Conservation (phyloP, 2,329 filamentous ascomycete genomes). For the Phoma sp. region DNA sequence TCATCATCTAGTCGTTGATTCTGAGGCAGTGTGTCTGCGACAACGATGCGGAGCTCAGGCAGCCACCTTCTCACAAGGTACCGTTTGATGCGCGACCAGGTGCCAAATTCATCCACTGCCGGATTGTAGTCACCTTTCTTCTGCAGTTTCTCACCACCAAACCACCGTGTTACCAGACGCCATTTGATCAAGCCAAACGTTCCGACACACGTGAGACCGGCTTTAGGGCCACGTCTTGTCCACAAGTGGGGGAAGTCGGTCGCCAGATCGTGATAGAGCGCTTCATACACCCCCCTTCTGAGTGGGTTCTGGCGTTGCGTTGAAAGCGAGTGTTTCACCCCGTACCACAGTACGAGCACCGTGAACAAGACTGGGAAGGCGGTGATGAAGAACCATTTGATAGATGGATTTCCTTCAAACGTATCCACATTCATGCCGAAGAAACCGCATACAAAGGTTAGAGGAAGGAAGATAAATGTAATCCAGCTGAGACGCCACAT, state of each 20-base stretch:
- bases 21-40: constrained; percentile 1
- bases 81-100: constrained; percentile 49
- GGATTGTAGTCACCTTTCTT: constrained; percentile 40
- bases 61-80: constrained; percentile 54
- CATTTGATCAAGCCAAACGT: constrained; percentile 54
- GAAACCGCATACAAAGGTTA: constrained; percentile 52
- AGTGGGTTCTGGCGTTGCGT: constrained; percentile 54
- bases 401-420: constrained; percentile 45
- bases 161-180: constrained; percentile 57
- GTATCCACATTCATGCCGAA: constrained; percentile 20
- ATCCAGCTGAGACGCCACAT: constrained; percentile 69
- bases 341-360: constrained; percentile 57
- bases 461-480: constrained; percentile 76
- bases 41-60: constrained; percentile 37
- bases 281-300: constrained; percentile 59
- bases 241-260: constrained; percentile 57
- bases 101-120: constrained; percentile 50
- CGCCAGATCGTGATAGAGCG: constrained; percentile 58
- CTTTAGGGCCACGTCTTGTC: constrained; percentile 56
- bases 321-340: constrained; percentile 56
- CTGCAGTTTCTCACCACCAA: constrained; percentile 52
- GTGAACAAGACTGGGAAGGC: constrained; percentile 55
- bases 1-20: not conserved
- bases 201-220: constrained; percentile 51
- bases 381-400: constrained; percentile 61